phyloP scores from a whole-genome alignment of 352 stramenopile species.

The Globisporangium okanoganense region DNA sequence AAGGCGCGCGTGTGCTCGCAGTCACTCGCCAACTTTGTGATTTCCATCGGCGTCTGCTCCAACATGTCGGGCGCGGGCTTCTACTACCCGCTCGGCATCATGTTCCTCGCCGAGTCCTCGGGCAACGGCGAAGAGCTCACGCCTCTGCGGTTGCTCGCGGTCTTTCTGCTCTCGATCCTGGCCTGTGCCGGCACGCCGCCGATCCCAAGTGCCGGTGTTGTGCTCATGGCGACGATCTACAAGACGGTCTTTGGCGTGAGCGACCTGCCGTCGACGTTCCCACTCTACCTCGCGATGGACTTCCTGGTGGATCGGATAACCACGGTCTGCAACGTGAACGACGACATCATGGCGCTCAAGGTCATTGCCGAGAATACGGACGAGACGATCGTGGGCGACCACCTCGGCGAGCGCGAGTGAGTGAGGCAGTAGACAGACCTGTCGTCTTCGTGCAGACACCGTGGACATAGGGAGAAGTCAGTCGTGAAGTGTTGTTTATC shows the following conservation, averaged over 20 bases:
- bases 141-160: slow-evolving; percentile 30
- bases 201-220: slow-evolving; percentile 44
- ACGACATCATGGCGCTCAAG: slow-evolving; percentile 76
- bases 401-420: slow-evolving; percentile 42
- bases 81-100: slow-evolving; percentile 59
- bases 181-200: slow-evolving; percentile 45
- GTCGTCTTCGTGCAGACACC: neutral
- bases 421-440: too few species aligned
- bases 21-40: slow-evolving; percentile 70
- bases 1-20: slow-evolving; percentile 60
- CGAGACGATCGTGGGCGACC: slow-evolving; percentile 54
- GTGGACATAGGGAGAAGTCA: too few species aligned
- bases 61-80: slow-evolving; percentile 55
- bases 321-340: slow-evolving; percentile 76
- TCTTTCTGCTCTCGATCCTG: slow-evolving; percentile 60
- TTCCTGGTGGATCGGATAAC: slow-evolving; percentile 63
- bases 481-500: too few species aligned
- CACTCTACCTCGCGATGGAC: slow-evolving; percentile 55
- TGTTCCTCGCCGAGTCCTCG: slow-evolving; percentile 60
- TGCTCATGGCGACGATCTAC: slow-evolving; percentile 66
- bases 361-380: slow-evolving; percentile 71
- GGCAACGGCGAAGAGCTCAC: slow-evolving; percentile 54
- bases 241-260: slow-evolving; percentile 50
- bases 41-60: slow-evolving; percentile 62
- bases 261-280: slow-evolving; percentile 46